phyloP scores from a whole-genome alignment of 257 asterid species.

The Penstemon newberryi region DNA sequence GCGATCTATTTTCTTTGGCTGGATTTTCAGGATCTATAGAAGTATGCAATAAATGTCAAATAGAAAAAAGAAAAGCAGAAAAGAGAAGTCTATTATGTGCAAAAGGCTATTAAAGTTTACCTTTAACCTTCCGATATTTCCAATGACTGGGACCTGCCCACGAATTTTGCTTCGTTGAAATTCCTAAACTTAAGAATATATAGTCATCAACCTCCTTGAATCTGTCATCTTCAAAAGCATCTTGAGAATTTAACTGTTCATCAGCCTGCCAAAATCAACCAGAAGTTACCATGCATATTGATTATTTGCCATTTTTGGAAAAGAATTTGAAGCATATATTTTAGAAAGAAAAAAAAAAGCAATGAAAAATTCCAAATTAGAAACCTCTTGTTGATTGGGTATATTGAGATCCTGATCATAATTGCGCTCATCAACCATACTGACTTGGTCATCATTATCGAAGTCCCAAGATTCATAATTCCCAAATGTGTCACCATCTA shows the following conservation, averaged over 20 bases:
- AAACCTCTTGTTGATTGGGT: conserved; percentile 50
- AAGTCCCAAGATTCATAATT: conserved; percentile 57
- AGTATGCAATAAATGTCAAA: conserved; percentile 24
- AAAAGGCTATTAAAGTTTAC: conserved; percentile 38
- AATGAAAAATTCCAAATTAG: conserved; percentile 36
- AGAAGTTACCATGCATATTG: conserved; percentile 21
- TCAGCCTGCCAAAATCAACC: conserved; percentile 49
- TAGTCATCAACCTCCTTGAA: conserved; percentile 76
- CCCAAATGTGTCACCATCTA: conserved; percentile 47
- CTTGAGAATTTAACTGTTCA: conserved; percentile 45
- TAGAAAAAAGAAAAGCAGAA: conserved; percentile 1
- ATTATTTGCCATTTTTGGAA: not conserved
- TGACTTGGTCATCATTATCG: conserved; percentile 67
- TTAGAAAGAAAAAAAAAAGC: conserved; percentile 8
- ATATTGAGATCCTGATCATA: conserved; percentile 48
- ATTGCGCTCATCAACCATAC: conserved; percentile 56
- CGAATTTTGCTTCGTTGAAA: conserved; percentile 79
- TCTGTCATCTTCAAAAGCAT: conserved; percentile 55
- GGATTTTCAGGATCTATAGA: conserved; percentile 58
- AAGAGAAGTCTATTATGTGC: conserved; percentile 16
- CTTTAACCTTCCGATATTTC: conserved; percentile 83
- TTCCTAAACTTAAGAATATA: conserved; percentile 71
- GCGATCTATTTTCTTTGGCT: conserved; percentile 54
- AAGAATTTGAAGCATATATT: conserved; percentile 4
- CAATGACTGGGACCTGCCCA: conserved; percentile 99